phyloP scores from a whole-genome alignment of 352 stramenopile species.

The Phytophthora quininea region DNA sequence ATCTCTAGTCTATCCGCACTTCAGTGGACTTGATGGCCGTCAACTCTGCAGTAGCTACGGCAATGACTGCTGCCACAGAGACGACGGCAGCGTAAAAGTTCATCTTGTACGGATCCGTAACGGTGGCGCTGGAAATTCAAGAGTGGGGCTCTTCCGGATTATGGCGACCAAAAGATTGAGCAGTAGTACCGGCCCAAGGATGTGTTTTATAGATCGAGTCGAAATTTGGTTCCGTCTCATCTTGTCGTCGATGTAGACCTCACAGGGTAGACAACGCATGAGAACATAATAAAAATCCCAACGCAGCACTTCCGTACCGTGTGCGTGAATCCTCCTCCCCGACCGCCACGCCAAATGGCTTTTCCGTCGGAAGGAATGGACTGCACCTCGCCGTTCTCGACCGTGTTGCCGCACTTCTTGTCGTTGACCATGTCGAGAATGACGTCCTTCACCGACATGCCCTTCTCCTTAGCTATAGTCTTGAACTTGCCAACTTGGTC shows the following conservation, averaged over 20 bases:
- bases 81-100: constrained; percentile 28
- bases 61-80: neutral
- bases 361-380: constrained; percentile 37
- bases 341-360: constrained; percentile 35
- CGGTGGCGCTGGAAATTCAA: too few species aligned
- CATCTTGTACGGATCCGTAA: constrained; percentile 22
- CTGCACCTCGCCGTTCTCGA: constrained; percentile 29
- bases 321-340: constrained; percentile 38
- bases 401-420: constrained; percentile 42
- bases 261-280: constrained; percentile 33
- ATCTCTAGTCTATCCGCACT: too few species aligned
- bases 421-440: constrained; percentile 38
- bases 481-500: constrained; percentile 39
- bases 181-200: too few species aligned
- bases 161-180: too few species aligned
- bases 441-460: constrained; percentile 38
- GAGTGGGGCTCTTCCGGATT: too few species aligned
- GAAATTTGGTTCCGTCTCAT: constrained; percentile 35
- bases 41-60: neutral
- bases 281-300: neutral
- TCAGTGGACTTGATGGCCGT: neutral
- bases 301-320: neutral
- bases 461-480: constrained; percentile 33
- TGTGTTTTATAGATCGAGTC: constrained; percentile 31
- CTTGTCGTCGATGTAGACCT: constrained; percentile 54